These are phyloP conservation scores for Fusarium buxicola DNA, from an alignment of 2,329 filamentous ascomycete genomes.

Conservation along the genomic window DNA sequence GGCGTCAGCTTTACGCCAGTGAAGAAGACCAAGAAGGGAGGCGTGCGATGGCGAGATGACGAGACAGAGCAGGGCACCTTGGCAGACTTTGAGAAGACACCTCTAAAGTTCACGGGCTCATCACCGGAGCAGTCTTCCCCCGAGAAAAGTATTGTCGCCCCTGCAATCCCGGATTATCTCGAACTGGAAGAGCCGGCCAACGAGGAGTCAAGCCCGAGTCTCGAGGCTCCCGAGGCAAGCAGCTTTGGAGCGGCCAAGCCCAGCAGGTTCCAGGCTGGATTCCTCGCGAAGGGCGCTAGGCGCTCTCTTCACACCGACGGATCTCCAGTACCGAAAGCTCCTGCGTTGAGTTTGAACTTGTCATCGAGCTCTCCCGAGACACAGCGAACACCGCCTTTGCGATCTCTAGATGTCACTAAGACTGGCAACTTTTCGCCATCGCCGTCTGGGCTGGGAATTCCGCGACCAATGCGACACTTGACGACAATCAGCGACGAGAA, in stretches of 20 bases:
- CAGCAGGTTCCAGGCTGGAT: slow-evolving; percentile 88
- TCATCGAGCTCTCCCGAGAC: slow-evolving; percentile 57
- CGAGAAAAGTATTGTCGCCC: slow-evolving; percentile 50
- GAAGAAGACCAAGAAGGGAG: slow-evolving; percentile 80
- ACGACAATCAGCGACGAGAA: slow-evolving; percentile 63
- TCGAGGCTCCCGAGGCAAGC: slow-evolving; percentile 63
- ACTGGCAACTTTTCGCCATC: slow-evolving; percentile 64
- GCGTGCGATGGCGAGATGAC: slow-evolving; percentile 94
- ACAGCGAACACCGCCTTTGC: slow-evolving; percentile 57
- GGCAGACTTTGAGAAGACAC: slow-evolving; percentile 92
- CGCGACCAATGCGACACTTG: slow-evolving; percentile 51
- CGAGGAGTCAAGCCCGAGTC: slow-evolving; percentile 68
- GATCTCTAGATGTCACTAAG: slow-evolving; percentile 62
- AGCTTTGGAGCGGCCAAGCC: slow-evolving; percentile 61
- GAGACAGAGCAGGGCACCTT: slow-evolving; percentile 83
- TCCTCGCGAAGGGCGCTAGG: slow-evolving; percentile 71
- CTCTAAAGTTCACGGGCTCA: slow-evolving; percentile 70
- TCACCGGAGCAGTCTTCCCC: slow-evolving; percentile 60
- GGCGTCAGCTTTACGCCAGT: slow-evolving; percentile 84
- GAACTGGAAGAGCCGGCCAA: slow-evolving; percentile 41
- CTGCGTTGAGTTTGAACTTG: slow-evolving; percentile 67
- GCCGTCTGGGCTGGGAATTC: slow-evolving; percentile 48
- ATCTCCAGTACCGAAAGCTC: slow-evolving; percentile 70
- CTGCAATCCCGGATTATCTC: slow-evolving; percentile 40
- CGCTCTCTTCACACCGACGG: slow-evolving; percentile 59